Evolutionary conservation across 2,329 filamentous ascomycete genomes (phyloP).

Genomic region (Paecilomyces formosus): DNA sequence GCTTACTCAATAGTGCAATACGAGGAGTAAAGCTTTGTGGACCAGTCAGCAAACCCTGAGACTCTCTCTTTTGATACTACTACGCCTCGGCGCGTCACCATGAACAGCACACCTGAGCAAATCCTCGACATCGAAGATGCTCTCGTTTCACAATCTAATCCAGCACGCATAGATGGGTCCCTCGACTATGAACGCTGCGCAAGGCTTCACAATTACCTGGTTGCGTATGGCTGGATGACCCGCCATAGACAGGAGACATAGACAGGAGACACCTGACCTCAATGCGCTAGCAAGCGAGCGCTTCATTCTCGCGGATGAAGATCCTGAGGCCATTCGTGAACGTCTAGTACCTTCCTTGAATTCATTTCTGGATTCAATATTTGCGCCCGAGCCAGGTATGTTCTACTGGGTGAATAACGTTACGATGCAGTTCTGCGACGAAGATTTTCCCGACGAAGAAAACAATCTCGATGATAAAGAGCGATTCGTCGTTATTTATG

Average conservation of each 20-base stretch:
- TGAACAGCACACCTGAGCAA: not conserved
- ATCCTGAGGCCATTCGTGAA: not conserved
- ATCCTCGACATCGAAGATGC: slow-evolving; percentile 2
- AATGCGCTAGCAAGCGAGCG: not conserved
- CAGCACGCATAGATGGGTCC: not conserved
- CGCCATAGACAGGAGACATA: not conserved
- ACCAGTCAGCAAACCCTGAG: no score
- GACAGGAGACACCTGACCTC: not conserved
- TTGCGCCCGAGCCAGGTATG: slow-evolving; percentile 3
- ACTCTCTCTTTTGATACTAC: no score
- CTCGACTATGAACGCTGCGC: not conserved
- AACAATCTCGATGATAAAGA: slow-evolving; percentile 4
- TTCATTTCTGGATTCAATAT: slow-evolving; percentile 8
- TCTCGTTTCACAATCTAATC: slow-evolving; percentile 1
- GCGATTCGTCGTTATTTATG: slow-evolving; percentile 10
- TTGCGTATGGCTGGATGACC: not conserved
- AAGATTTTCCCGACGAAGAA: slow-evolving; percentile 2
- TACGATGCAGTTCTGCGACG: slow-evolving; percentile 1
- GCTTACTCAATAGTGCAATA: no score
- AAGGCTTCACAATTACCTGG: not conserved
- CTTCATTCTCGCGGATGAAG: not conserved
- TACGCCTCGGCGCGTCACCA: not conserved
- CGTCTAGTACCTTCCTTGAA: slow-evolving; percentile 2
- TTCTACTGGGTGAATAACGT: slow-evolving; percentile 6
- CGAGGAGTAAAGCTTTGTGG: no score